Evolutionary conservation across 768 basidiomycete species (phyloP).

Genomic region (Boletus reticuloceps): DNA sequence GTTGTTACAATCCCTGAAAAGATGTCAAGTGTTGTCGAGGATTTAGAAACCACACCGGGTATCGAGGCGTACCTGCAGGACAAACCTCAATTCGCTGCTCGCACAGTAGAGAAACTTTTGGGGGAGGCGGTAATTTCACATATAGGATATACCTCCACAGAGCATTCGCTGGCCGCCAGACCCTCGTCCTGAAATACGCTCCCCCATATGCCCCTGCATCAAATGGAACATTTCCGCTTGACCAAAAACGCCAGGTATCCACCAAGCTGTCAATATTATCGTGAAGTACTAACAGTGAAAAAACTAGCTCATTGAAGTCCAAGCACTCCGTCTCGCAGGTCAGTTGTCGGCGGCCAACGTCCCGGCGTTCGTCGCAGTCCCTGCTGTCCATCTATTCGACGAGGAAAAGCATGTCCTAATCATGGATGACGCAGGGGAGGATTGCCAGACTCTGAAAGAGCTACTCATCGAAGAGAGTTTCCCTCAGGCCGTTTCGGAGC

Average conservation of each 20-base stretch:
- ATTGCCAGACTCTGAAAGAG: constrained; percentile 38
- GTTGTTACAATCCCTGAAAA: neutral
- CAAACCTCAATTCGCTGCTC: constrained; percentile 46
- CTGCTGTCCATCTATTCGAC: constrained; percentile 51
- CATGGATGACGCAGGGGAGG: constrained; percentile 59
- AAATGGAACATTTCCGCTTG: constrained; percentile 28
- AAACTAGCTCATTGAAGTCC: constrained; percentile 42
- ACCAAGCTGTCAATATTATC: neutral
- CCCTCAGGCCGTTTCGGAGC: constrained; percentile 28
- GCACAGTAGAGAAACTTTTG: constrained; percentile 40
- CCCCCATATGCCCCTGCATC: constrained; percentile 40
- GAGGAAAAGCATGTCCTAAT: constrained; percentile 48
- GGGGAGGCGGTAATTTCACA: constrained; percentile 56
- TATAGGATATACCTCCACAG: constrained; percentile 48
- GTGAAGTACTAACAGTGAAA: constrained; percentile 20
- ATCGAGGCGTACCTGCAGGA: constrained; percentile 42
- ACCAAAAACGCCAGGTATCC: constrained; percentile 53
- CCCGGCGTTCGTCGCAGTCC: constrained; percentile 45
- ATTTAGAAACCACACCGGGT: constrained; percentile 31
- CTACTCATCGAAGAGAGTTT: constrained; percentile 36
- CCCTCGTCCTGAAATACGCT: constrained; percentile 59
- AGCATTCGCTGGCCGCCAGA: constrained; percentile 41
- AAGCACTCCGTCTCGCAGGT: constrained; percentile 46
- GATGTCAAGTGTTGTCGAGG: constrained; percentile 18
- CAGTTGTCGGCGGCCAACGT: constrained; percentile 29